Percentiles rank a stretch among this genome's conserved stretches.
Conservation (phyloP, 768 basidiomycete species). For the Macrocybe gigantea region DNA sequence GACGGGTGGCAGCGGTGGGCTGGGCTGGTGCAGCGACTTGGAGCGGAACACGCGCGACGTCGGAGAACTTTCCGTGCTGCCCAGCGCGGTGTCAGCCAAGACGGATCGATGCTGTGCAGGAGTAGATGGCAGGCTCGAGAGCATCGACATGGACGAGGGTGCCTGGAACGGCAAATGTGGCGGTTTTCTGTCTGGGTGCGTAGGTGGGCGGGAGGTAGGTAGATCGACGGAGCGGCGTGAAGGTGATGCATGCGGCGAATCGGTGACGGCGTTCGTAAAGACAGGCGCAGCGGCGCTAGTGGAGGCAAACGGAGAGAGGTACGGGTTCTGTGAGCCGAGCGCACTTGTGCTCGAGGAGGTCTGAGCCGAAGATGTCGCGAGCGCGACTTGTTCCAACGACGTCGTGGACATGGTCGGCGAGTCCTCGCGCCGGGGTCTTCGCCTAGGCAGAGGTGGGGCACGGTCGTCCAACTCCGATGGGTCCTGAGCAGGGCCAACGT, state of each 20-base stretch:
- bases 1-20: conserved; percentile 23
- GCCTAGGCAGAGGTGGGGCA: neutral
- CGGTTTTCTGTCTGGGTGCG: conserved; percentile 48
- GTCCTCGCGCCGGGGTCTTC: neutral
- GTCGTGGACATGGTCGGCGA: conserved; percentile 19
- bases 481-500: too few relatives aligned
- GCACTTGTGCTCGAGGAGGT: too few relatives aligned
- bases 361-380: neutral
- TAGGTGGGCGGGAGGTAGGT: conserved; percentile 36
- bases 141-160: neutral
- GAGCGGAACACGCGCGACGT: conserved; percentile 41
- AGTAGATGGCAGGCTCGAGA: neutral
- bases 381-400: conserved; percentile 3
- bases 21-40: conserved; percentile 47
- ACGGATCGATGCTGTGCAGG: conserved; percentile 10
- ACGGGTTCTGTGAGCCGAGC: conserved; percentile 13
- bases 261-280: conserved; percentile 1
- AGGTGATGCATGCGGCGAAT: conserved; percentile 26
- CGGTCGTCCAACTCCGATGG: too few relatives aligned
- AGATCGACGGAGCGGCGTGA: conserved; percentile 17
- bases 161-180: conserved; percentile 6
- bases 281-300: conserved; percentile 30
- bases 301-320: conserved; percentile 32
- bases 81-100: conserved; percentile 9
- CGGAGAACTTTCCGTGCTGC: conserved; percentile 17